Evolutionary conservation across 331 rosid genomes (phyloP).

Genomic region (Telfairia occidentalis): DNA sequence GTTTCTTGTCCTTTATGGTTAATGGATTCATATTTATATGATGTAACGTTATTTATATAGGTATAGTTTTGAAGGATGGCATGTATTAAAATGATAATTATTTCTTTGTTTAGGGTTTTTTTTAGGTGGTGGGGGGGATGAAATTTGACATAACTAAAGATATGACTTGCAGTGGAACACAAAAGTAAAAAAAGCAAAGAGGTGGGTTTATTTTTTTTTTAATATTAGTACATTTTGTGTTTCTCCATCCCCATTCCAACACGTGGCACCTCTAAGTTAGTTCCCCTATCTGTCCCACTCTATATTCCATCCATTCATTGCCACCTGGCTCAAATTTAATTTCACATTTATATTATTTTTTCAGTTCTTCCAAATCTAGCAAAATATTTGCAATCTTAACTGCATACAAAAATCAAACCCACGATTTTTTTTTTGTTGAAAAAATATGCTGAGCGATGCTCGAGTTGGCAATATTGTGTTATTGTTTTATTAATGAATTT

Average conservation of each 20-base stretch:
- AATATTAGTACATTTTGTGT: not conserved
- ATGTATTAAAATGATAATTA: not conserved
- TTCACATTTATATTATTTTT: not conserved
- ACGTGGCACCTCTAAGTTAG: slow-evolving; percentile 1
- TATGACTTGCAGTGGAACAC: not conserved
- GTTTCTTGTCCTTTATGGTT: too few relatives aligned
- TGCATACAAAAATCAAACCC: too few relatives aligned
- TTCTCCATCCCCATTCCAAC: slow-evolving; percentile 6
- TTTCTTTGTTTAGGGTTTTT: not conserved
- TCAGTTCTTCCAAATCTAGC: not conserved
- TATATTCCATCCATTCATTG: not conserved
- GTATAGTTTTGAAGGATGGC: not conserved
- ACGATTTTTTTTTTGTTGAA: too few relatives aligned
- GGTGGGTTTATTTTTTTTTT: not conserved
- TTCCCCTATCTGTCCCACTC: not conserved
- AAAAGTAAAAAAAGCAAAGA: not conserved
- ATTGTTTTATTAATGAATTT: not conserved
- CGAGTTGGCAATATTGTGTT: too few relatives aligned
- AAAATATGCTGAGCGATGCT: too few relatives aligned
- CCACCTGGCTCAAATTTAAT: not conserved
- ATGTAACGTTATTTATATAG: too few relatives aligned
- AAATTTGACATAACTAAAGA: not conserved
- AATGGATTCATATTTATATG: too few relatives aligned
- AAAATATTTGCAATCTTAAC: too few relatives aligned
- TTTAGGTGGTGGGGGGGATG: not conserved